These are phyloP conservation scores for Corylus americana DNA, from an alignment of 306 rosid species.

Conservation along the genomic window DNA sequence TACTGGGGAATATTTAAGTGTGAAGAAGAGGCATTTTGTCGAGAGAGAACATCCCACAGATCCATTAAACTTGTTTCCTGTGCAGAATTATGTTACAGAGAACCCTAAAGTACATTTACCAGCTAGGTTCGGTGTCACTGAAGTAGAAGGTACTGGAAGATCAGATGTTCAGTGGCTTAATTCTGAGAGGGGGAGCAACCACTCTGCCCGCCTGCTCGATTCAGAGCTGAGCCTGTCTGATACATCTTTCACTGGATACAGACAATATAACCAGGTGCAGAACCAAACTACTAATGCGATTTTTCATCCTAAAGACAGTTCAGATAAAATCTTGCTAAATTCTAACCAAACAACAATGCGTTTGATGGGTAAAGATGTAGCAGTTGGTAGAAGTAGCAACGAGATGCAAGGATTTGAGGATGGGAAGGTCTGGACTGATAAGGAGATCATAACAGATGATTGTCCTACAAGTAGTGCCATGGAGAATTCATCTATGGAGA, in stretches of 20 bases:
- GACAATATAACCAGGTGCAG: constrained; percentile 43
- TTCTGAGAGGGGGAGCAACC: constrained; percentile 47
- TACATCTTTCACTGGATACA: constrained; percentile 41
- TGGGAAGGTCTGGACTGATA: constrained; percentile 63
- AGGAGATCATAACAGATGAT: constrained; percentile 49
- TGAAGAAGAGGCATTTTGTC: constrained; percentile 39
- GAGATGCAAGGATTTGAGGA: constrained; percentile 50
- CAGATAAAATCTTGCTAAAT: constrained; percentile 38
- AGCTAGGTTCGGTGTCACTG: constrained; percentile 56
- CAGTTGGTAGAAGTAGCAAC: constrained; percentile 75
- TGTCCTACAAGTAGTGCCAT: constrained; percentile 39
- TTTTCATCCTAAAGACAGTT: constrained; percentile 48
- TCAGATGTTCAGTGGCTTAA: constrained; percentile 46
- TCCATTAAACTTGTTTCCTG: constrained; percentile 46
- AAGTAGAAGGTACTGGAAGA: constrained; percentile 46
- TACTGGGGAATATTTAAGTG: constrained; percentile 43
- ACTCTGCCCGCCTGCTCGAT: constrained; percentile 36
- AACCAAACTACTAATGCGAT: constrained; percentile 37
- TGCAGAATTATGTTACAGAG: constrained; percentile 31
- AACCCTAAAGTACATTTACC: constrained; percentile 43
- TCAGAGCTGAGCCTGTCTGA: constrained; percentile 43
- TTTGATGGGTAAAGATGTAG: constrained; percentile 98
- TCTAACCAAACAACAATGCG: constrained; percentile 86
- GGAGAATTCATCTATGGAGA: constrained; percentile 38
- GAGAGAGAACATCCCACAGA: constrained; percentile 52